A percentile compares a stretch with the other conserved stretches of the same genome.
Conservation (phyloP, 108 stramenopile genomes). For the Pseudonitzschia multiseries region DNA sequence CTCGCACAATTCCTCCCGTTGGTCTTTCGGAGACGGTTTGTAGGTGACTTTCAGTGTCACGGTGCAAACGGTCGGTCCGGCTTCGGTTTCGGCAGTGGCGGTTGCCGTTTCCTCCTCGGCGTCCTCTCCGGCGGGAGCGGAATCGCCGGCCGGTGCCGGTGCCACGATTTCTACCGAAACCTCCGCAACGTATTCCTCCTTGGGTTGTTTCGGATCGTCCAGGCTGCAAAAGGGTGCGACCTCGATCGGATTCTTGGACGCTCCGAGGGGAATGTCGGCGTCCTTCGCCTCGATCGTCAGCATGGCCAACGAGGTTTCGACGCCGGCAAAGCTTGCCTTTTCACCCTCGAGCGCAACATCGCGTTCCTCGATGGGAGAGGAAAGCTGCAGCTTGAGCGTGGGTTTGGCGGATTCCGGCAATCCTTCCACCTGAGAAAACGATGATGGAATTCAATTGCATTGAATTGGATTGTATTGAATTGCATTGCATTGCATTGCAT, state of each 20-base stretch:
- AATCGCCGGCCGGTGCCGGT: constrained; percentile 11
- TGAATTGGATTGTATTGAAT: neutral
- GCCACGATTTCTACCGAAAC: constrained; percentile 59
- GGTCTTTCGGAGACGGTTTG: constrained; percentile 73
- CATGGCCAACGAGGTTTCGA: constrained; percentile 67
- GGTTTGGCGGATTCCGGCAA: constrained; percentile 49
- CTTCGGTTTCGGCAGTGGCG: constrained; percentile 19
- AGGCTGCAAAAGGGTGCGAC: constrained; percentile 53
- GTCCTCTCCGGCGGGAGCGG: too few species aligned
- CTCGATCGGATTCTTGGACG: constrained; percentile 52
- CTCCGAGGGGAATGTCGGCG: constrained; percentile 52
- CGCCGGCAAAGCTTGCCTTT: constrained; percentile 46
- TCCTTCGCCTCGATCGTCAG: constrained; percentile 55
- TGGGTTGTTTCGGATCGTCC: constrained; percentile 29
- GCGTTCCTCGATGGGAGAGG: constrained; percentile 73
- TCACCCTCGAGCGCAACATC: constrained; percentile 22
- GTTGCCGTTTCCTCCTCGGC: constrained; percentile 13
- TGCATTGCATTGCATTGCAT: neutral
- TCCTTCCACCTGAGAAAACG: constrained; percentile 42
- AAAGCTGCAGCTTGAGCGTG: constrained; percentile 59
- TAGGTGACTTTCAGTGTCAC: constrained; percentile 60
- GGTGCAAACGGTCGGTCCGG: constrained; percentile 44
- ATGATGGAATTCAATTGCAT: too few species aligned
- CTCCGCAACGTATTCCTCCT: constrained; percentile 44
- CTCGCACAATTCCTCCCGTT: constrained; percentile 73